Percentiles rank a stretch among this genome's conserved stretches.
Evolutionary conservation across 2,329 filamentous ascomycete species (phyloP).

Genomic region (Aspergillus nomiae): DNA sequence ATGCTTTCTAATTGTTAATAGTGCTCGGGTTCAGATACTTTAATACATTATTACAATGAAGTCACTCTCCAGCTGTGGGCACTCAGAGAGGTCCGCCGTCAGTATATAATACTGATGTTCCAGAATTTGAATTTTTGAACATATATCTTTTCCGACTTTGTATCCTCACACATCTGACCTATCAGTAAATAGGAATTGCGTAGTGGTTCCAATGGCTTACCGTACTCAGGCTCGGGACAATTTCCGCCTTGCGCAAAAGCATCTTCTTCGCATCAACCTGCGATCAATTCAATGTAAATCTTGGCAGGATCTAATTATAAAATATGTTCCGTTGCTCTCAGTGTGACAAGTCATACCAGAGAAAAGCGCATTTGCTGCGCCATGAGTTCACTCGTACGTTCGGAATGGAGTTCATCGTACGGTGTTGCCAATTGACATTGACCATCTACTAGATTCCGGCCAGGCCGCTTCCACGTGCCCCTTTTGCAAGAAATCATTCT

Average conservation of each 20-base stretch:
- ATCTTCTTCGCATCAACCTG: background rate
- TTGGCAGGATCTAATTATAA: background rate
- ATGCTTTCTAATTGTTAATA: no score
- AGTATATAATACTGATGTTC: no score
- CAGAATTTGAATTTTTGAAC: background rate
- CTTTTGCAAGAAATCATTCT: slow-evolving; percentile 32
- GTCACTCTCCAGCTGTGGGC: no score
- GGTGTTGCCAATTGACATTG: background rate
- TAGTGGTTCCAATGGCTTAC: background rate
- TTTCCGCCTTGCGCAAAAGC: background rate
- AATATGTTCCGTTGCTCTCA: slow-evolving; percentile 31
- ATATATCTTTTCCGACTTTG: background rate
- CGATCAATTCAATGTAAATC: background rate
- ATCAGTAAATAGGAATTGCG: background rate
- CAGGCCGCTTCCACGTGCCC: slow-evolving; percentile 28
- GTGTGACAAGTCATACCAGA: slow-evolving; percentile 32
- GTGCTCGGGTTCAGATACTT: no score
- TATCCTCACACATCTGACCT: background rate
- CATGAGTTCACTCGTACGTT: slow-evolving; percentile 32
- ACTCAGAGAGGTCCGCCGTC: no score
- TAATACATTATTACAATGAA: no score
- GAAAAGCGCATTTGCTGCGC: slow-evolving; percentile 31
- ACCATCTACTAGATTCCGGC: slow-evolving; percentile 22
- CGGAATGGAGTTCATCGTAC: background rate
- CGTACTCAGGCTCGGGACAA: background rate